These are phyloP conservation scores for Porpolomopsis calyptriformis DNA, from an alignment of 768 basidiomycete genomes.

Conservation along the genomic window DNA sequence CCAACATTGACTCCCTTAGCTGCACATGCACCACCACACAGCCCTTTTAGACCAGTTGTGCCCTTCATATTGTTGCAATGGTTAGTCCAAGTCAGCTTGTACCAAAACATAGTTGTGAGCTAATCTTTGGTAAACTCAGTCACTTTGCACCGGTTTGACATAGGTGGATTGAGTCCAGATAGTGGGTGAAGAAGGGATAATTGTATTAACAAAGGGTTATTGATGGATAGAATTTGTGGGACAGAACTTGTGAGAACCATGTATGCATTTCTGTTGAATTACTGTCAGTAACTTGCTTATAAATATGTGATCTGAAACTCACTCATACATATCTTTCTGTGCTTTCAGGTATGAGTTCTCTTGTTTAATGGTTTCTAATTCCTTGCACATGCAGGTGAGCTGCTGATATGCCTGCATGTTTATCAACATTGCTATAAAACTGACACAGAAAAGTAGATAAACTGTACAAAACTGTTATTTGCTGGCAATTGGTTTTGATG, in stretches of 20 bases:
- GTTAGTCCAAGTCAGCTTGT: background rate
- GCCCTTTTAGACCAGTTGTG: background rate
- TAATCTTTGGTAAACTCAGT: background rate
- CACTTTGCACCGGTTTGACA: background rate
- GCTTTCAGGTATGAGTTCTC: no score
- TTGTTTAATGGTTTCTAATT: no score
- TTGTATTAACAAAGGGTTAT: background rate
- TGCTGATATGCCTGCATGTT: no score
- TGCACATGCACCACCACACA: background rate
- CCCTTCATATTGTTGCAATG: background rate
- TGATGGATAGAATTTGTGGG: background rate
- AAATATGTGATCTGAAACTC: no score
- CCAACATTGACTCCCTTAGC: constrained; percentile 7
- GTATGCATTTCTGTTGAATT: background rate
- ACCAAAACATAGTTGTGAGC: background rate
- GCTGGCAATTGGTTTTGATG: no score
- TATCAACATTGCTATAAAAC: no score
- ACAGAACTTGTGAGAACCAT: background rate
- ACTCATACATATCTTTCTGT: background rate
- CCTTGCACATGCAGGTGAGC: no score
- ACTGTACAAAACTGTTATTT: no score
- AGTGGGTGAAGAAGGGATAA: background rate
- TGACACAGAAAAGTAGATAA: no score
- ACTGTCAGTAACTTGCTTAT: no score
- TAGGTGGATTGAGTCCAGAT: background rate